Evolutionary conservation across 306 rosid genomes (phyloP).

Genomic region (Canavalia gladiata): DNA sequence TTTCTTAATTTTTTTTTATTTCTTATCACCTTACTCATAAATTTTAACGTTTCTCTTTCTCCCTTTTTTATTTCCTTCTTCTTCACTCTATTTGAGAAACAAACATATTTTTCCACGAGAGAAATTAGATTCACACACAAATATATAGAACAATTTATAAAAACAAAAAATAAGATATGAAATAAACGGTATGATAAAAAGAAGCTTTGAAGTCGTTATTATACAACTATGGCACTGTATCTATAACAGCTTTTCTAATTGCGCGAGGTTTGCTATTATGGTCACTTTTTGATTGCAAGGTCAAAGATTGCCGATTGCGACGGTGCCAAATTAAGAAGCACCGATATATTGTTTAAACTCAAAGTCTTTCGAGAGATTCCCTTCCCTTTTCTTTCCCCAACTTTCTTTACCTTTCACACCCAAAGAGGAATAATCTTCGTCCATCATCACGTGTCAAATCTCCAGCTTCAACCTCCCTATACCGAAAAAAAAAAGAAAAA

Average conservation of each 20-base stretch:
- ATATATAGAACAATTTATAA: no score
- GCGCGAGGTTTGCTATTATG: slow-evolving; percentile 23
- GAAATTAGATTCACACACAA: no score
- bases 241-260: slow-evolving; percentile 38
- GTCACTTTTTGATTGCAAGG: slow-evolving; percentile 48
- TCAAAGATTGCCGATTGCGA: slow-evolving; percentile 55
- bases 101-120: no score
- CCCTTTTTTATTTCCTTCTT: not conserved
- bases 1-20: not conserved
- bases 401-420: slow-evolving; percentile 41
- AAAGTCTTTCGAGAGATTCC: slow-evolving; percentile 43
- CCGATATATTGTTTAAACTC: slow-evolving; percentile 33
- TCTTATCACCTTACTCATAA: not conserved
- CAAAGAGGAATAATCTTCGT: slow-evolving; percentile 17
- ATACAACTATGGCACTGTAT: slow-evolving; percentile 18
- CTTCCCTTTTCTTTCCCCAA: slow-evolving; percentile 21
- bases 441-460: slow-evolving; percentile 38
- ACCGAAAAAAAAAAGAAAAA: not conserved
- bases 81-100: no score
- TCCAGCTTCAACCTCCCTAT: slow-evolving; percentile 13
- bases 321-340: slow-evolving; percentile 30
- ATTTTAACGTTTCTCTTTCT: not conserved
- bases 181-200: no score
- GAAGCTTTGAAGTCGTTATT: not conserved
- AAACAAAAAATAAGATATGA: no score